These are phyloP conservation scores for Fusarium foetens DNA, from an alignment of 2,329 filamentous ascomycete species.

Conservation along the genomic window DNA sequence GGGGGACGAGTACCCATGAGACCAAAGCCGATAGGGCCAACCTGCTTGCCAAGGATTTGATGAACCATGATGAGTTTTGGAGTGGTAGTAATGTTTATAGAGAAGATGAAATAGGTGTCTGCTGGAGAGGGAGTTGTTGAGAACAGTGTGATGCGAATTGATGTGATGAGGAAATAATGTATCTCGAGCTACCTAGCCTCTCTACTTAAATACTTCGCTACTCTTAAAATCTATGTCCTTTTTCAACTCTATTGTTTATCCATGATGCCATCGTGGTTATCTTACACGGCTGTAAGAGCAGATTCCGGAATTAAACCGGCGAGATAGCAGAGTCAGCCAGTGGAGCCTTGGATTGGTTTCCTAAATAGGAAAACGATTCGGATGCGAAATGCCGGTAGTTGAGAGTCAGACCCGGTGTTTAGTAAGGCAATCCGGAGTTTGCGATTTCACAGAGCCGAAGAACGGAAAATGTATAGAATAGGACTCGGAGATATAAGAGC, in stretches of 20 bases:
- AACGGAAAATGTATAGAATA: neutral
- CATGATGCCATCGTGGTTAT: constrained; percentile 13
- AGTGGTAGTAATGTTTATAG: neutral
- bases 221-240: neutral
- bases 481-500: neutral
- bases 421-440: neutral
- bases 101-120: neutral
- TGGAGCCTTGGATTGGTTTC: constrained; percentile 20
- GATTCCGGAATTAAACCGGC: constrained; percentile 10
- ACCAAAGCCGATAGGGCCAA: constrained; percentile 42
- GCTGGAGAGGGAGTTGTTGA: neutral
- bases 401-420: neutral
- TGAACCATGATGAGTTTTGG: constrained; percentile 34
- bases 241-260: neutral
- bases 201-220: constrained; percentile 13
- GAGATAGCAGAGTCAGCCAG: neutral
- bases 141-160: neutral
- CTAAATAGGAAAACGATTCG: constrained; percentile 31
- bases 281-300: constrained; percentile 17
- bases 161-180: neutral
- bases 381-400: neutral
- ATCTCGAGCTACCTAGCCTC: neutral
- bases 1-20: constrained; percentile 37
- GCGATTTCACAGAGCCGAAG: neutral
- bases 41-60: constrained; percentile 36